Percentiles rank a stretch among this genome's conserved stretches.
Conservation (phyloP, 176 grass and related monocot genomes). For the Zoysia pacifica region DNA sequence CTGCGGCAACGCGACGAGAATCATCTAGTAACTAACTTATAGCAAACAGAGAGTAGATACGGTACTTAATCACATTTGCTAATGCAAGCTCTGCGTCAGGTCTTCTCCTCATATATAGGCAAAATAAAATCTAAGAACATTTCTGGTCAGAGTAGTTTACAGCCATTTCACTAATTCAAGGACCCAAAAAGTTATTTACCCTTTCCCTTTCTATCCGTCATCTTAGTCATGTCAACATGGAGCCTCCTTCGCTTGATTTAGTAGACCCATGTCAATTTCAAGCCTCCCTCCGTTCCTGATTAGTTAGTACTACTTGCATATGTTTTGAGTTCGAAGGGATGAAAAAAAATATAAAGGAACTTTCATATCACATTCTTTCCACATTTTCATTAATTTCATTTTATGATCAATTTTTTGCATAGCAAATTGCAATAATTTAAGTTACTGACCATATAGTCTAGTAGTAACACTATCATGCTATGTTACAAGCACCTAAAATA, state of each 20-base stretch:
- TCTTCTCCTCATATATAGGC: too few species aligned
- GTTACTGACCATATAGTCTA: not conserved
- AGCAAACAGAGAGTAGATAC: too few species aligned
- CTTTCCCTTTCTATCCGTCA: not conserved
- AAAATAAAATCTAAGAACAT: not conserved
- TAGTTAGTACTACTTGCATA: not conserved
- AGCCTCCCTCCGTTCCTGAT: not conserved
- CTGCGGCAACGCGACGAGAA: too few species aligned
- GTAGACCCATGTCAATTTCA: not conserved
- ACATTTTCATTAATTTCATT: constrained; percentile 17
- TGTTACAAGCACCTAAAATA: constrained; percentile 9
- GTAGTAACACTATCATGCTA: constrained; percentile 19
- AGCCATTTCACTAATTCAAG: constrained; percentile 5
- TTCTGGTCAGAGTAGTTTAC: not conserved
- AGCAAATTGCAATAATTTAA: not conserved
- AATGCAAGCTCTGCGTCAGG: too few species aligned
- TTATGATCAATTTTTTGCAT: not conserved
- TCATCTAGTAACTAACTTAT: too few species aligned
- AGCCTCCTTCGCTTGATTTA: not conserved
- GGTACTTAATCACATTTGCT: too few species aligned
- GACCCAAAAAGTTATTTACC: not conserved
- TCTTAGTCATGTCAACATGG: too few species aligned
- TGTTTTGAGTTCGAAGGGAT: not conserved
- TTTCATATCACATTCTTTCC: not conserved
- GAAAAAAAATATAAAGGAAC: not conserved